phyloP scores from a whole-genome alignment of 495 filamentous ascomycete genomes.

The Lichina pygmaea region DNA sequence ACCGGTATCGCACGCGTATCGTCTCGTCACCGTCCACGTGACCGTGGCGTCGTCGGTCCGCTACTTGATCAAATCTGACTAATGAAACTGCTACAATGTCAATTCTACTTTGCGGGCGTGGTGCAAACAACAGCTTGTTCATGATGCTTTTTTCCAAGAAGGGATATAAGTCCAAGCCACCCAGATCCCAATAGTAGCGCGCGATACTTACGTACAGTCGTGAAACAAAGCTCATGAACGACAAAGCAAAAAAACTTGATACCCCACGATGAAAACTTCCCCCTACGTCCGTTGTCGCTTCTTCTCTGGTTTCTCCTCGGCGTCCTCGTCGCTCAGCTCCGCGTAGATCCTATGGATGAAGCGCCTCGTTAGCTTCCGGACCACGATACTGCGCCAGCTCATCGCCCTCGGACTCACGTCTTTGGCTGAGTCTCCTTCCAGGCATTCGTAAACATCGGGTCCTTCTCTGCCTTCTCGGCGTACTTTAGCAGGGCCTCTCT shows the following conservation, averaged over 20 bases:
- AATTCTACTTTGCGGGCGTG: no score
- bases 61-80: no score
- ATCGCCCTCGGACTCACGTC: constrained; percentile 13
- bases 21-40: no score
- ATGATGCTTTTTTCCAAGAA: neutral
- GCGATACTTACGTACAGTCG: no score
- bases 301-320: constrained; percentile 35
- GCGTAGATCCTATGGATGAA: constrained; percentile 32
- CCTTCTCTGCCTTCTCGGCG: constrained; percentile 77
- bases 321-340: constrained; percentile 78
- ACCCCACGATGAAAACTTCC: neutral
- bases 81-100: no score
- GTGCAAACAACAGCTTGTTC: no score
- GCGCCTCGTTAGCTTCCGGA: neutral
- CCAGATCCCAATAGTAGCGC: neutral
- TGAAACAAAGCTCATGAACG: neutral
- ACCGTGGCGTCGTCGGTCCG: no score
- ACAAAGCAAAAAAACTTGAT: neutral
- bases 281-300: constrained; percentile 21
- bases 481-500: constrained; percentile 85
- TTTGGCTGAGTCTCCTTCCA: constrained; percentile 85
- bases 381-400: neutral
- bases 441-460: constrained; percentile 79
- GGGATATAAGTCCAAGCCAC: neutral
- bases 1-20: no score